Percentiles rank a stretch among this genome's conserved stretches.
These are phyloP conservation scores for Ocimum tenuiflorum DNA, from an alignment of 257 asterid species.

Conservation along the genomic window DNA sequence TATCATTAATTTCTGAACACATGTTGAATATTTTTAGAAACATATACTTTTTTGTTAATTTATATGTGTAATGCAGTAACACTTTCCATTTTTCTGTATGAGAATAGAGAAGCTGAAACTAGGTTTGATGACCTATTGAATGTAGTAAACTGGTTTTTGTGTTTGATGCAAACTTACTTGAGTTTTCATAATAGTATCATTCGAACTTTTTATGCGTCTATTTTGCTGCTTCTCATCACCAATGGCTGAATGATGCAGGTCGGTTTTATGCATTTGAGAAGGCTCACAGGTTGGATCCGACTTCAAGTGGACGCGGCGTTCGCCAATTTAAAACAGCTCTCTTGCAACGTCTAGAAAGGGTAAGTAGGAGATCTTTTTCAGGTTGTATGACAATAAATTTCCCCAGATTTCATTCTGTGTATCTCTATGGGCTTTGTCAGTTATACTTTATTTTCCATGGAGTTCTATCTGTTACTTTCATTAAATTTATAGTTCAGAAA, in stretches of 20 bases:
- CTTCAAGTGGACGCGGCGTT: slow-evolving; percentile 94
- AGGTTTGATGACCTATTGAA: background rate
- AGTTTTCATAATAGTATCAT: background rate
- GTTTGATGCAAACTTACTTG: background rate
- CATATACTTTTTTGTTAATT: background rate
- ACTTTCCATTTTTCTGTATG: background rate
- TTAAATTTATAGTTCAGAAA: background rate
- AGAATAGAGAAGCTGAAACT: background rate
- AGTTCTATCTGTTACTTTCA: background rate
- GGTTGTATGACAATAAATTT: background rate
- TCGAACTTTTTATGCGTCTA: background rate
- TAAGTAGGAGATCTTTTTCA: slow-evolving; percentile 20
- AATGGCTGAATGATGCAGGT: slow-evolving; percentile 38
- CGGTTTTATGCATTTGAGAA: slow-evolving; percentile 91
- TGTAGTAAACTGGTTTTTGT: background rate
- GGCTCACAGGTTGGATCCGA: slow-evolving; percentile 91
- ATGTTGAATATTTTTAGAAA: background rate
- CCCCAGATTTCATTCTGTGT: background rate
- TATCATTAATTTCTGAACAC: background rate
- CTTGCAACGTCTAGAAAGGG: slow-evolving; percentile 87
- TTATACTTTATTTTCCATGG: background rate
- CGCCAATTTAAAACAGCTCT: slow-evolving; percentile 94
- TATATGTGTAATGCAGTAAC: background rate
- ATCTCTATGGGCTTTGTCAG: background rate
- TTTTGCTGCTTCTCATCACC: background rate